Conservation (phyloP, 768 basidiomycete species). For the Lactifluus subvellereus region DNA sequence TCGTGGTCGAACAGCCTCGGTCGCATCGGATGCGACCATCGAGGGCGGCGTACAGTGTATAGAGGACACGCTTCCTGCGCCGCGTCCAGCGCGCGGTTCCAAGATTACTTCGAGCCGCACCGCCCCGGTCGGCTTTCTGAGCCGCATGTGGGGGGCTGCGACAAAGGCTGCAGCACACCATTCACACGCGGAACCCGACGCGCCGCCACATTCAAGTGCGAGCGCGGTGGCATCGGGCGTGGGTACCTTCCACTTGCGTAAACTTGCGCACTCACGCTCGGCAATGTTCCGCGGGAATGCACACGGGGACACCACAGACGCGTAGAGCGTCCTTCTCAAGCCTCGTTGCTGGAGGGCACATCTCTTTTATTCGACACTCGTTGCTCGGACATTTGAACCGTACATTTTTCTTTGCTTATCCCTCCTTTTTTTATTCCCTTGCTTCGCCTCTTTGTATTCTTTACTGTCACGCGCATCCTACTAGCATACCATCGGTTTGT, state of each 20-base stretch:
- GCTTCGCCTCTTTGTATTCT: constrained; percentile 4
- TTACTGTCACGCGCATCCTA: constrained; percentile 21
- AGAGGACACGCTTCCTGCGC: not conserved
- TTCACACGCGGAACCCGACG: constrained; percentile 15
- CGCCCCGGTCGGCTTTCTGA: constrained; percentile 47
- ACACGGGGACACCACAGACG: constrained; percentile 6
- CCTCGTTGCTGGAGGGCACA: constrained; percentile 19
- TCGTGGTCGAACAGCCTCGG: constrained; percentile 17
- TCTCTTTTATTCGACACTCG: constrained; percentile 15
- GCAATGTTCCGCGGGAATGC: constrained; percentile 35
- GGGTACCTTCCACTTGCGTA: constrained; percentile 34
- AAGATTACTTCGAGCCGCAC: constrained; percentile 28
- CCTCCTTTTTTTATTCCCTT: not conserved
- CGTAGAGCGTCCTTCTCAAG: not conserved
- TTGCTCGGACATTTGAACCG: constrained; percentile 13
- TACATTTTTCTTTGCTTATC: constrained; percentile 15
- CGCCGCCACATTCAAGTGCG: constrained; percentile 21
- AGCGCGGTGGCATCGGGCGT: constrained; percentile 29
- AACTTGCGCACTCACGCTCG: constrained; percentile 42
- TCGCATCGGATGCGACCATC: constrained; percentile 23
- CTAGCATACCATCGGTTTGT: constrained; percentile 21
- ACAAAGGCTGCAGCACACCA: constrained; percentile 33
- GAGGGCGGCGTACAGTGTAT: constrained; percentile 11
- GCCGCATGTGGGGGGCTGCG: constrained; percentile 70
- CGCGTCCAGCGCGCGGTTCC: constrained; percentile 21